phyloP scores from a whole-genome alignment of 768 basidiomycete species.

The Auriscalpium vulgare region DNA sequence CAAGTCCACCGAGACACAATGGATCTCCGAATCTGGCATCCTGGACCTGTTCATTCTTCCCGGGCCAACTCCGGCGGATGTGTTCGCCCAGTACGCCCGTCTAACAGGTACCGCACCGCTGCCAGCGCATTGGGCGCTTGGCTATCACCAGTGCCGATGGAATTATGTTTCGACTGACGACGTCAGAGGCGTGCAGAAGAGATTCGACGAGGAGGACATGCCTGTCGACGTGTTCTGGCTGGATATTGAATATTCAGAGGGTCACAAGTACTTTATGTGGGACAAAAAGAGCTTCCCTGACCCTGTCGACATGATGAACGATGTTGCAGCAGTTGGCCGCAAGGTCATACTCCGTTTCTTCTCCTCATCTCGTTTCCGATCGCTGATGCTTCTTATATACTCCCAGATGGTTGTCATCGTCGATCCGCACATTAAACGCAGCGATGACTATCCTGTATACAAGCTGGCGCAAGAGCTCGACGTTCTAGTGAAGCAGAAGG shows the following conservation, averaged over 20 bases:
- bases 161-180: slow-evolving; percentile 92
- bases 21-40: slow-evolving; percentile 97
- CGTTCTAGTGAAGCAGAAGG: slow-evolving; percentile 74
- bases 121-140: slow-evolving; percentile 88
- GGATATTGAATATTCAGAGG: slow-evolving; percentile 91
- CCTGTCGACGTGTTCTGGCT: slow-evolving; percentile 97
- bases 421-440: slow-evolving; percentile 92
- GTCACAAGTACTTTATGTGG: slow-evolving; percentile 98
- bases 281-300: slow-evolving; percentile 88
- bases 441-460: slow-evolving; percentile 73
- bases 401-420: slow-evolving; percentile 95
- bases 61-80: slow-evolving; percentile 74
- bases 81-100: slow-evolving; percentile 79
- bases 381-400: slow-evolving; percentile 4
- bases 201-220: slow-evolving; percentile 91
- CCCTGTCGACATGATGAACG: slow-evolving; percentile 87
- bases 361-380: not conserved
- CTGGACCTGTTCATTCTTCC: slow-evolving; percentile 91
- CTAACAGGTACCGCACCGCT: slow-evolving; percentile 83
- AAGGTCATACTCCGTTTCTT: slow-evolving; percentile 45
- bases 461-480: slow-evolving; percentile 75
- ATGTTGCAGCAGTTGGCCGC: slow-evolving; percentile 75
- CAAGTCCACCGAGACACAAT: slow-evolving; percentile 81
- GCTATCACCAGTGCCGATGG: slow-evolving; percentile 98
- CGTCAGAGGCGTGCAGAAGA: slow-evolving; percentile 71